Base-by-base conservation (phyloP, 768 basidiomycete species). In the Lentinus brumalis region DNA sequence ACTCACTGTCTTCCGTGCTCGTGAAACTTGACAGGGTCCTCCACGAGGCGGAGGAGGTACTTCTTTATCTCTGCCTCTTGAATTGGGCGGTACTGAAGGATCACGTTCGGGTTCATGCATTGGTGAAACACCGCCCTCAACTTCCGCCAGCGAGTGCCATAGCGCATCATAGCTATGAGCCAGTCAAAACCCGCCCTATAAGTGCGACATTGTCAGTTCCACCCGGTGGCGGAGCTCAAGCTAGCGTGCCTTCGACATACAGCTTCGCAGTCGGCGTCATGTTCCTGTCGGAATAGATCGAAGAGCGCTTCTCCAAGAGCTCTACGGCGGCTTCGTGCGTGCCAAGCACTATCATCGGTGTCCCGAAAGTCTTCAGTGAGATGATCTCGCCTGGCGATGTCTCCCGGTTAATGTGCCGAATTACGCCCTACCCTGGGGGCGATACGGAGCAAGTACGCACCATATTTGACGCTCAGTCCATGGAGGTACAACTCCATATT, bases 271-370 rank as follows among this genome's bases (percentile, higher is more conserved):
- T 59, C 26, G 55, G 9, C 15, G 53, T 44, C 3, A 9, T 16
- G 3, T 32, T 40, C 42, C 70, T 51, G 41, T 65, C 65, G 0
- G 69, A 70, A 41, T 66, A 68, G 31, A 59, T 64, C 16, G 54
- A 41, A 4, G 66, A 64, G n/a, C 65, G 56, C 50, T 68, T 70
- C 55, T 68, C 67, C 10, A 70, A 38, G 2, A 70, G 52, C 8
- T 70, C 69, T 1, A 50, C 21, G 7, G 59, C 61, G 0, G 62
- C 55, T 41, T 61, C 40, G 10, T 47, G 49, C 2, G 61, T 56
- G 15, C 62, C 65, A 3, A 68, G 18, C 1, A 70, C 26, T 16
- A 68, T 40, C 26, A 59, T 42, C n/a, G 57, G 50, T 29, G 52
- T 58, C 0, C 61, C 61, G 11, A 67, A 47, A 2, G 63, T 47